Evolutionary conservation across 208 protist genomes (phyloP).

Genomic region (Herpetomonas tarakana): DNA sequence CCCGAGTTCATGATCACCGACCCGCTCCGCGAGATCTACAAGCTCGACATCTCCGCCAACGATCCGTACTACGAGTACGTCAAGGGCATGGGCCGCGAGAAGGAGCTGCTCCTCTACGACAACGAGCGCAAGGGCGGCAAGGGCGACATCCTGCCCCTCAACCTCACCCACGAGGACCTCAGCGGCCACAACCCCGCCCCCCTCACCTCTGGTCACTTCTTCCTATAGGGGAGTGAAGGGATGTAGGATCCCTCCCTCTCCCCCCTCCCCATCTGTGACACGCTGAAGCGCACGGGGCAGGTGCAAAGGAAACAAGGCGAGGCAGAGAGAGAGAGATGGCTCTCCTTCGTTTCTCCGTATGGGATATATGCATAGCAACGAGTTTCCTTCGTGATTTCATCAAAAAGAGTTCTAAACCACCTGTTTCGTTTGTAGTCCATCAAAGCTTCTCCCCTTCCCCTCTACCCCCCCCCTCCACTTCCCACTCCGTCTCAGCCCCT

Average conservation of each 20-base stretch:
- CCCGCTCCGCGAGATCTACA: slow-evolving; percentile 61
- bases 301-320: no score
- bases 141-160: slow-evolving; percentile 52
- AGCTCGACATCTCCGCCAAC: slow-evolving; percentile 61
- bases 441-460: slow-evolving; percentile 4
- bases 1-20: slow-evolving; percentile 65
- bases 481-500: no score
- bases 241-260: no score
- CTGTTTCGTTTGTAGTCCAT: not conserved
- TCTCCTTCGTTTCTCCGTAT: no score
- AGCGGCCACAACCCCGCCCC: slow-evolving; percentile 61
- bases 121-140: slow-evolving; percentile 35
- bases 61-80: slow-evolving; percentile 82
- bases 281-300: no score
- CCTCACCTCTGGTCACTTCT: slow-evolving; percentile 25
- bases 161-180: slow-evolving; percentile 53
- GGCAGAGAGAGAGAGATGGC: no score
- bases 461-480: not conserved
- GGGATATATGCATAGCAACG: no score
- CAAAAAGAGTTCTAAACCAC: no score
- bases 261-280: no score
- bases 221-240: no score
- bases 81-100: slow-evolving; percentile 66
- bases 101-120: slow-evolving; percentile 50
- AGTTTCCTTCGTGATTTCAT: no score